These are phyloP conservation scores for Ceratobasidium papillatum DNA, from an alignment of 1,284 basidiomycete genomes.

Conservation along the genomic window DNA sequence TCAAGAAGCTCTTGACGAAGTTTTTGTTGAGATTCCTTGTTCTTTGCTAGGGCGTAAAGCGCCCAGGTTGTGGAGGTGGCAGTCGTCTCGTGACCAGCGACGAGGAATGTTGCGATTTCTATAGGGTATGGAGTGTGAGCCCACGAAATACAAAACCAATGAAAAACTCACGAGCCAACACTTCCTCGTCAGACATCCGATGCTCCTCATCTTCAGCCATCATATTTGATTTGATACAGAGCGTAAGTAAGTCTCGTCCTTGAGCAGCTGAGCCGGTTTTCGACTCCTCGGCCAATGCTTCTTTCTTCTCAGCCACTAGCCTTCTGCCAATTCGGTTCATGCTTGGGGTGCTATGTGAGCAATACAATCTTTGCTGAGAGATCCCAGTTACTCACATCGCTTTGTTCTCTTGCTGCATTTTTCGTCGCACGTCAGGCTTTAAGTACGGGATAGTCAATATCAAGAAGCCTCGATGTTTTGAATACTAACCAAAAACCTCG, in stretches of 20 bases:
- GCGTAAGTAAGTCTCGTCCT: slow-evolving; percentile 47
- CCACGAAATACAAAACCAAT: not conserved
- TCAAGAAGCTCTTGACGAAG: slow-evolving; percentile 56
- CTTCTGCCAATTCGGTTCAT: slow-evolving; percentile 44
- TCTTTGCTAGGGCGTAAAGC: slow-evolving; percentile 53
- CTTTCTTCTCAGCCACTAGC: slow-evolving; percentile 50
- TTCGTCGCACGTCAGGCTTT: not conserved
- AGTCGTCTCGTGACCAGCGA: slow-evolving; percentile 51
- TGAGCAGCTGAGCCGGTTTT: slow-evolving; percentile 35
- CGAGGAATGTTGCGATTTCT: slow-evolving; percentile 41
- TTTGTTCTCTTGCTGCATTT: slow-evolving; percentile 10
- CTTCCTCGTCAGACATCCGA: slow-evolving; percentile 57
- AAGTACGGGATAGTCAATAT: not conserved
- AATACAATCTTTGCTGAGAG: slow-evolving; percentile 47
- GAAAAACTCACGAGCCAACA: slow-evolving; percentile 56
- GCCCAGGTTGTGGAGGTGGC: slow-evolving; percentile 59
- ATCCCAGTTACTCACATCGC: slow-evolving; percentile 30
- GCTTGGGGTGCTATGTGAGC: slow-evolving; percentile 47
- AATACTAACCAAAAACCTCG: not conserved
- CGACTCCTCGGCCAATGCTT: slow-evolving; percentile 45
- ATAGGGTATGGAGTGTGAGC: not conserved
- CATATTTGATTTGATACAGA: slow-evolving; percentile 54
- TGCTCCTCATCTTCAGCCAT: slow-evolving; percentile 52
- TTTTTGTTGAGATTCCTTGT: slow-evolving; percentile 54
- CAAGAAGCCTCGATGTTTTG: not conserved